Conservation (phyloP, 2,329 filamentous ascomycete species). For the Aspergillus alliaceus region DNA sequence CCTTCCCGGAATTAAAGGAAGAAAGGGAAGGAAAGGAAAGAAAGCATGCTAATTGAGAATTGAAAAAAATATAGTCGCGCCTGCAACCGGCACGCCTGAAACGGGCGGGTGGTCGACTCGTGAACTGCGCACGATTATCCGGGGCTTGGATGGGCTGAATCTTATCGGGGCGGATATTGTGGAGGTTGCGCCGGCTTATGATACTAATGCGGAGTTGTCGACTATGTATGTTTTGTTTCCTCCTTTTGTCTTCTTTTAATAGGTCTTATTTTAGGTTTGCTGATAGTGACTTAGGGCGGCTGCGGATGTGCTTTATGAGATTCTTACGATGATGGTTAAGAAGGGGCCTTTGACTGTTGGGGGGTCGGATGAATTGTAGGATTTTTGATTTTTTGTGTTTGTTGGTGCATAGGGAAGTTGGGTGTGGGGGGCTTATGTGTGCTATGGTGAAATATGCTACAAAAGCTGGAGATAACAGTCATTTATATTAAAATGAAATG, state of each 20-base stretch:
- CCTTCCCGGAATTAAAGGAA: too few relatives aligned
- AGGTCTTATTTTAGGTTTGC: not conserved
- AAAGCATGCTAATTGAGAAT: too few relatives aligned
- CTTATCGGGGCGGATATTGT: constrained; percentile 24
- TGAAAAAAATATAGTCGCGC: constrained; percentile 13
- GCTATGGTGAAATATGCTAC: not conserved
- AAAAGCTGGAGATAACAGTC: not conserved
- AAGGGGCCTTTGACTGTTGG: constrained; percentile 59
- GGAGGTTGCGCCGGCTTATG: constrained; percentile 51
- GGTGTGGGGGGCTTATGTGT: too few relatives aligned
- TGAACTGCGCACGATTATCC: constrained; percentile 19
- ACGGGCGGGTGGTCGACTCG: constrained; percentile 24
- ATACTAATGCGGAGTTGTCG: constrained; percentile 53
- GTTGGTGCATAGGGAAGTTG: not conserved
- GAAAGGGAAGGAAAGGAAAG: too few relatives aligned
- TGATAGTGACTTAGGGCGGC: constrained; percentile 32
- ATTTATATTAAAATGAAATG: not conserved
- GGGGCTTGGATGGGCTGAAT: constrained; percentile 19
- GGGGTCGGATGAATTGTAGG: not conserved
- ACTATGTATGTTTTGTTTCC: constrained; percentile 37
- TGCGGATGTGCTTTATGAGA: constrained; percentile 68
- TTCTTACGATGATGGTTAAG: constrained; percentile 82
- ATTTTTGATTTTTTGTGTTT: not conserved
- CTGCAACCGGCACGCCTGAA: constrained; percentile 30
- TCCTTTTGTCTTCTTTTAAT: not conserved